Percentiles rank a stretch among this genome's conserved stretches.
These are phyloP conservation scores for Fomes fomentarius DNA, from an alignment of 1,284 basidiomycete genomes.

Conservation along the genomic window DNA sequence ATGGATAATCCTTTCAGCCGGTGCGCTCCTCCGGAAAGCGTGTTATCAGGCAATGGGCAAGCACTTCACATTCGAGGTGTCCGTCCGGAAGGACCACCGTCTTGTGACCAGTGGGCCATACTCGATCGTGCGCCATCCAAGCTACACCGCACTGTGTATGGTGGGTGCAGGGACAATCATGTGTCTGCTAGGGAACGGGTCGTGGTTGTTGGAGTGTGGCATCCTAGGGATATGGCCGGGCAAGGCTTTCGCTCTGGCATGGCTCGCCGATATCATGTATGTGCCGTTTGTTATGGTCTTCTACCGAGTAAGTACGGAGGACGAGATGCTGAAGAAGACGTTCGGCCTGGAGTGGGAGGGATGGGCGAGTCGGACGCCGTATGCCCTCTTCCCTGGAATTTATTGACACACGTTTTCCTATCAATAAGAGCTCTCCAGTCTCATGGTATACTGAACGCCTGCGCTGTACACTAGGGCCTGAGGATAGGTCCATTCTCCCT, in stretches of 20 bases:
- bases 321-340: slow-evolving; percentile 17
- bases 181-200: slow-evolving; percentile 4
- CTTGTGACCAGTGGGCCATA: slow-evolving; percentile 24
- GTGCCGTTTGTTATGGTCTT: slow-evolving; percentile 11
- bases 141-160: slow-evolving; percentile 15
- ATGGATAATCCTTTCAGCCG: slow-evolving; percentile 9
- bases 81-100: slow-evolving; percentile 18
- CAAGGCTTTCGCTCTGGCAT: slow-evolving; percentile 4
- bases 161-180: slow-evolving; percentile 7
- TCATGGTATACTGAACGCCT: background rate
- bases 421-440: background rate
- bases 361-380: slow-evolving; percentile 23
- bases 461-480: too few relatives aligned
- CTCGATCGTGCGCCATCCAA: slow-evolving; percentile 23
- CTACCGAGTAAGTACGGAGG: slow-evolving; percentile 13
- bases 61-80: slow-evolving; percentile 23
- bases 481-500: too few relatives aligned
- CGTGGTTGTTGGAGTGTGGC: slow-evolving; percentile 14
- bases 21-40: slow-evolving; percentile 7
- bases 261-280: slow-evolving; percentile 12
- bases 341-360: slow-evolving; percentile 26
- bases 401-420: background rate
- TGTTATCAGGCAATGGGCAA: slow-evolving; percentile 19
- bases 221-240: background rate
- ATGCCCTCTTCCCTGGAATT: slow-evolving; percentile 17